Conservation (phyloP, 2,329 filamentous ascomycete genomes). For the Aureobasidium sp. region DNA sequence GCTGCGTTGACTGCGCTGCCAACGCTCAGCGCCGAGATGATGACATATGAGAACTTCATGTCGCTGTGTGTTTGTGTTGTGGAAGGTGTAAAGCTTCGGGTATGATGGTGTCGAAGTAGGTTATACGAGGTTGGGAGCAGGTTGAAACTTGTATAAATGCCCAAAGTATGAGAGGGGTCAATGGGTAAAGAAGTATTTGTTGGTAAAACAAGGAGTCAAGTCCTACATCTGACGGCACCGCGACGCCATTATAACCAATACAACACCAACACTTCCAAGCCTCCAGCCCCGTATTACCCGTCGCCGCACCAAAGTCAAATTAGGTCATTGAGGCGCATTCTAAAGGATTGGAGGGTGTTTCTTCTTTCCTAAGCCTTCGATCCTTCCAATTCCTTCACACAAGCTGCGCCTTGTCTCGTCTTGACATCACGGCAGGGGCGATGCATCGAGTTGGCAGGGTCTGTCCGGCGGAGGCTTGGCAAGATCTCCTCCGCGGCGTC, state of each 20-base stretch:
- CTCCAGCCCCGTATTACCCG: background rate
- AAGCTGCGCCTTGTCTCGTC: slow-evolving; percentile 8
- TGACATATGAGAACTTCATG: slow-evolving; percentile 3
- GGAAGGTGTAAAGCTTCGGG: background rate
- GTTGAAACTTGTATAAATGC: background rate
- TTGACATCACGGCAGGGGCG: background rate
- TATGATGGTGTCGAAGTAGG: background rate
- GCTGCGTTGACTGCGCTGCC: slow-evolving; percentile 3
- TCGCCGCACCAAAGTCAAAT: background rate
- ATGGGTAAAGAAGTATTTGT: background rate
- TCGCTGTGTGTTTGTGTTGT: background rate
- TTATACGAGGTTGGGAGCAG: background rate
- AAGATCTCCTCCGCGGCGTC: background rate
- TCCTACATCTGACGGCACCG: background rate
- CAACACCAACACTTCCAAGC: slow-evolving; percentile 1
- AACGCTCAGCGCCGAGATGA: background rate
- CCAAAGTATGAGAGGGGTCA: background rate
- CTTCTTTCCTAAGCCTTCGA: background rate
- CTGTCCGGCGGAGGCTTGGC: background rate
- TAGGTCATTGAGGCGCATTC: slow-evolving; percentile 5
- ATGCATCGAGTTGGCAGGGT: background rate
- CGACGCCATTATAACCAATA: background rate
- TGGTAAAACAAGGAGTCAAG: background rate
- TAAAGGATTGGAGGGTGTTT: background rate
- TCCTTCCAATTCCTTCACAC: background rate